Base-by-base conservation (phyloP, 768 basidiomycete genomes). In the Obba rivulosa region DNA sequence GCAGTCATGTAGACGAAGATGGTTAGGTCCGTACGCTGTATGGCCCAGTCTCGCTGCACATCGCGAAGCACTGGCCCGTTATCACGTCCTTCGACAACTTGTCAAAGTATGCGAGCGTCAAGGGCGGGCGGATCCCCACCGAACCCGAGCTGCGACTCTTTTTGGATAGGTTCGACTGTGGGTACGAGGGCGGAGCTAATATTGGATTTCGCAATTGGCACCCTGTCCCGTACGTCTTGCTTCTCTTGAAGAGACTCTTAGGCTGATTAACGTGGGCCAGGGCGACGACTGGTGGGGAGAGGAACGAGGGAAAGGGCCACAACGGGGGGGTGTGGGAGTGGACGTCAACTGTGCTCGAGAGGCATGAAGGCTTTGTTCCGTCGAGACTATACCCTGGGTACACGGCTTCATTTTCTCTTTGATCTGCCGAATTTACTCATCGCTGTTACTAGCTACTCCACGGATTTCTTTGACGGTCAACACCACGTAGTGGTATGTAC, bases 271-370 rank as follows among this genome's bases (percentile, higher is more conserved):
- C 8, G 38, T 34, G 21, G 10, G 40, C 9, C 42, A 88, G 87
- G 24, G 80, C 87, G 18, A 90, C 88, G 37, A 79, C 80, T 2
- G 88, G 86, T 31, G 65, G 72, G 51, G 69, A 69, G 50, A 69
- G 64, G 43, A 58, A 62, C 49, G 73, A 65, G 18, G 79, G 81
- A 2, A 78, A 70, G 62, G 87, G 89, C 10, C 80, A 82, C 53
- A 97, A 99, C 56, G 96, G 96, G 7, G 96, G 96, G 4, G 86
- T 96, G 14, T 99, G 95, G 93, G 93, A 97, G 70, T 98, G 94
- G 94, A 96, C 95, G 0, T 86, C 85, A 17, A 93, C 92, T 14
- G 56, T 75, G 23, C 77, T 94, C 39, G 83, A 81, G 18, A 72
- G 70, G 22, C 73, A 80, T 52, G 82, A 90, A 2, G 93, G 91